Evolutionary conservation across 108 stramenopile species (phyloP).

Genomic region (Skeletonema tropicum): DNA sequence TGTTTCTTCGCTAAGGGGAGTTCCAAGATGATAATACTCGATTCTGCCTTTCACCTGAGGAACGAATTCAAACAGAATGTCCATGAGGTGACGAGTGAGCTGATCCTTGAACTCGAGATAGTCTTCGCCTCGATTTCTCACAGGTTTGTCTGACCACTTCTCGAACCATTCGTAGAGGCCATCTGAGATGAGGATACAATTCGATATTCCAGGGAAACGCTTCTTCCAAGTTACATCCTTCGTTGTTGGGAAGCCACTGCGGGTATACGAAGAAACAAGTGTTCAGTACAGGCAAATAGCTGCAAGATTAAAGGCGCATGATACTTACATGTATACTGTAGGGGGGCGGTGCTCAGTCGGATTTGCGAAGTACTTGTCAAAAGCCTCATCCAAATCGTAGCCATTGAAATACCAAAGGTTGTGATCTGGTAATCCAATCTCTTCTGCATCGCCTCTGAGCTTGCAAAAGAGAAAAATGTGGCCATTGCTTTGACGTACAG

Average conservation of each 20-base stretch:
- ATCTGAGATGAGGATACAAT: conserved; percentile 47
- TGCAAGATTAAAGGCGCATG: too few species aligned
- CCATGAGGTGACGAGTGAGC: conserved; percentile 37
- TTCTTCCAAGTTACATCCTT: conserved; percentile 53
- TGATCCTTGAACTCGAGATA: conserved; percentile 51
- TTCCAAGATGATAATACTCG: conserved; percentile 46
- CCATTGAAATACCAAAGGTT: conserved; percentile 54
- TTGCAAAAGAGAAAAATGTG: conserved; percentile 52
- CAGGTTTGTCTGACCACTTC: conserved; percentile 36
- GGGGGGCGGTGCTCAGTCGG: conserved; percentile 60
- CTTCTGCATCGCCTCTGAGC: conserved; percentile 43
- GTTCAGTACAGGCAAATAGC: too few species aligned
- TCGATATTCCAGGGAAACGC: conserved; percentile 46
- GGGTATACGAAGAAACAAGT: too few species aligned
- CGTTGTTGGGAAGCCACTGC: background rate
- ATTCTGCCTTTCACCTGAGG: conserved; percentile 46
- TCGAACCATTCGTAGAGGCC: conserved; percentile 43
- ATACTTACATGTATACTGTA: conserved; percentile 56
- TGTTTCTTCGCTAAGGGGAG: conserved; percentile 39
- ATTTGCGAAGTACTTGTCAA: conserved; percentile 35
- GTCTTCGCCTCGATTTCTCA: conserved; percentile 42
- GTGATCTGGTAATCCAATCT: conserved; percentile 42
- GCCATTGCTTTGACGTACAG: conserved; percentile 44
- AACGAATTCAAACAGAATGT: conserved; percentile 46
- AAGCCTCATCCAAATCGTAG: conserved; percentile 46